Evolutionary conservation across 768 basidiomycete species (phyloP), one percentile per base, ranked within the genome.

Genomic region (Dentipellis fragilis): DNA sequence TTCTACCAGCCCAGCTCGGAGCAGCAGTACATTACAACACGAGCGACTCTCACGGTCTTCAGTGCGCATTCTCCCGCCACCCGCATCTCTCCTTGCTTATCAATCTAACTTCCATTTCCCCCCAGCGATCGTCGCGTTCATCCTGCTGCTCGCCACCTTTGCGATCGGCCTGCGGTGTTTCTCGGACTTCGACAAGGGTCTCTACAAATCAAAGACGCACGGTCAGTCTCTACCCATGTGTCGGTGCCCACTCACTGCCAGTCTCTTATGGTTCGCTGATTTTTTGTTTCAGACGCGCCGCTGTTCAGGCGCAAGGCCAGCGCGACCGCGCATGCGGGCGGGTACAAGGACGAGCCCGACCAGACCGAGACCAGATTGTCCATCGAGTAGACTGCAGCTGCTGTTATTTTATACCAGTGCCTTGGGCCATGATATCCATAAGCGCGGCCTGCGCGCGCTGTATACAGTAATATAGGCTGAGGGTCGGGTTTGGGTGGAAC

Each of bases 121-220:
- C 36, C 29, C 59, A 93, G 90, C 87, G 21, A 78, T 90, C 58
- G 75, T 84, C 52, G 81, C 89, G 0, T 89, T 92, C 70, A 53
- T 92, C 14, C 74, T 92, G 46, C 68, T 92, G 29, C 77, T 89
- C 55, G 67, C 73, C n/a, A 88, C 87, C 10, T 89, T 93, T 63
- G 76, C 72, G 11, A 77, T 92, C 23, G 90, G 90, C 19, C 65
- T 91, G 19, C 81, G 84, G 52, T 93, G 90, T 67, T 87, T 88
- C 73, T 66, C 75, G 29, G 89, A 92, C 72, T 93, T 93, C 64
- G 84, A 87, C 68, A 80, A 80, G 66, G 90, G 91, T n/a, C 72
- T 93, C 17, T 73, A 76, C 54, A 69, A 77, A 14, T 84, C 88
- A 50, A 93, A 93, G 73, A 75, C 79, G 59, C 77, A 84, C 62